Evolutionary conservation across 306 rosid genomes (phyloP).

Genomic region (Vigna hirtella): DNA sequence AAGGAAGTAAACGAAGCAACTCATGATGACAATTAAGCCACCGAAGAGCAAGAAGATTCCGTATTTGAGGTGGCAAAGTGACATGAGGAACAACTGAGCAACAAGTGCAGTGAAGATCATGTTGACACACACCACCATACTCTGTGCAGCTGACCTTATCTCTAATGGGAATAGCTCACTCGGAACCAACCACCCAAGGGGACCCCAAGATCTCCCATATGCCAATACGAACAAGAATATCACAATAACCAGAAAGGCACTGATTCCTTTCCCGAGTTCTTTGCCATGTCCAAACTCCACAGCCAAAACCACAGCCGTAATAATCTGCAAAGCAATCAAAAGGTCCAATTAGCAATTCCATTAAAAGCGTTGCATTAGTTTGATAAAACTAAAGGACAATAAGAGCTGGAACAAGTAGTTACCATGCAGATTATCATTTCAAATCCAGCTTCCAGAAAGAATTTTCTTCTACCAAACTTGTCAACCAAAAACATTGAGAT

Average conservation of each 20-base stretch:
- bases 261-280: constrained; percentile 66
- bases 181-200: constrained; percentile 95
- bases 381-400: constrained; percentile 43
- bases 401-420: constrained; percentile 25
- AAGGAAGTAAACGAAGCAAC: constrained; percentile 76
- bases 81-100: constrained; percentile 80
- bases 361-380: constrained; percentile 39
- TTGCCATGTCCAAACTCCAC: constrained; percentile 73
- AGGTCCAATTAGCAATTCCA: constrained; percentile 6
- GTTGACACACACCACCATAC: constrained; percentile 92
- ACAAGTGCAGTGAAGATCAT: constrained; percentile 89
- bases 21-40: constrained; percentile 74
- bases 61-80: constrained; percentile 88
- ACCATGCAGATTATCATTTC: constrained; percentile 96
- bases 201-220: constrained; percentile 99
- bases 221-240: constrained; percentile 88
- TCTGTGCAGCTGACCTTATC: constrained; percentile 95
- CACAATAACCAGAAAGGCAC: constrained; percentile 72
- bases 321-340: constrained; percentile 57
- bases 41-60: constrained; percentile 90
- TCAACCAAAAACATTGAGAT: constrained; percentile 87
- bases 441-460: constrained; percentile 91
- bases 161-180: constrained; percentile 96
- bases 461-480: constrained; percentile 88
- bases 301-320: constrained; percentile 70